These are phyloP conservation scores for Eucalyptus viminalis DNA, from an alignment of 345 rosid genomes.

Conservation along the genomic window DNA sequence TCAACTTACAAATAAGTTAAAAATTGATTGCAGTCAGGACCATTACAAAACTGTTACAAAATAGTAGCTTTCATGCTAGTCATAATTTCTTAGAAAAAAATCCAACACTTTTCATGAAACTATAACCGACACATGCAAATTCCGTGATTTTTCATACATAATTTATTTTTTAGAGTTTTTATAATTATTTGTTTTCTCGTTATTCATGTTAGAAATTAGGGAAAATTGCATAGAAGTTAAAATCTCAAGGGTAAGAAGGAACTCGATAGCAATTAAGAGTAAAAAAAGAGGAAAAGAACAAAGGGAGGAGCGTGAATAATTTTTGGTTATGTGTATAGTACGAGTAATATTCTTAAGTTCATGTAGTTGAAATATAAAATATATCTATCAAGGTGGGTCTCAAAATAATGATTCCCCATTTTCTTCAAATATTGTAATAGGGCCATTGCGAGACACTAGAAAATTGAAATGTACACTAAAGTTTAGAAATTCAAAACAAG, in stretches of 20 bases:
- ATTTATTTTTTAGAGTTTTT: background rate
- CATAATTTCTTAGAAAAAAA: background rate
- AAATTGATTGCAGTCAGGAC: background rate
- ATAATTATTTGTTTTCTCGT: background rate
- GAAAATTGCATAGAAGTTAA: background rate
- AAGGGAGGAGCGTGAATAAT: background rate
- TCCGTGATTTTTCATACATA: background rate
- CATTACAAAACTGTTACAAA: background rate
- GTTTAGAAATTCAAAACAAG: background rate
- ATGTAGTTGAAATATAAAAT: background rate
- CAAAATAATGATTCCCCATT: background rate
- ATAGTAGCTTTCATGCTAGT: background rate
- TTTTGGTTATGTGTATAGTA: background rate
- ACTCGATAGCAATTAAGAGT: background rate
- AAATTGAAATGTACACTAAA: background rate
- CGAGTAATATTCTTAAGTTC: background rate
- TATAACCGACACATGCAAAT: background rate
- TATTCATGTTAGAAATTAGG: background rate
- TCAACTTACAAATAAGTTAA: background rate
- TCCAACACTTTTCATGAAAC: background rate
- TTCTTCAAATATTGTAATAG: background rate
- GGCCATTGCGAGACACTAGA: background rate
- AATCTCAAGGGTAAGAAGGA: background rate
- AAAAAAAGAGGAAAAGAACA: background rate
- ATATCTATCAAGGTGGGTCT: background rate